phyloP scores from a whole-genome alignment of 1,284 basidiomycete genomes.

The Boletus mariae region DNA sequence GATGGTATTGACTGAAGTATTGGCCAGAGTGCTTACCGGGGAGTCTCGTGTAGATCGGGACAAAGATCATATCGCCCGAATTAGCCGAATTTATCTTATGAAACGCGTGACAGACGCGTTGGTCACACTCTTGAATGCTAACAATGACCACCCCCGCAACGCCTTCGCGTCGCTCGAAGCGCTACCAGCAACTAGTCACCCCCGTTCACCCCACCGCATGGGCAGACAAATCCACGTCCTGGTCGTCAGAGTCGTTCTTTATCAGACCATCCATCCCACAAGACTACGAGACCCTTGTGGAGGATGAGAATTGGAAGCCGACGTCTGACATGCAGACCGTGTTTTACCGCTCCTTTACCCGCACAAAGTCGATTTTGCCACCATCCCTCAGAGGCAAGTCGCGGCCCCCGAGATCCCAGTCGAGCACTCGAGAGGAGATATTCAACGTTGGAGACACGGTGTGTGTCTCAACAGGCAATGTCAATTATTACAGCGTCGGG shows the following conservation, averaged over 20 bases:
- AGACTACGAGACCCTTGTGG: slow-evolving; percentile 32
- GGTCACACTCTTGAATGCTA: slow-evolving; percentile 12
- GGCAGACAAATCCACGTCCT: slow-evolving; percentile 34
- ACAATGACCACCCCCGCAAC: slow-evolving; percentile 25
- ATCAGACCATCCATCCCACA: slow-evolving; percentile 35
- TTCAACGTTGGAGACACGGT: slow-evolving; percentile 64
- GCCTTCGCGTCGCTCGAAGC: slow-evolving; percentile 46
- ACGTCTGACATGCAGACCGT: slow-evolving; percentile 18
- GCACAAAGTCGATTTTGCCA: slow-evolving; percentile 17
- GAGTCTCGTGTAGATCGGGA: slow-evolving; percentile 1
- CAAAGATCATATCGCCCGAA: background rate
- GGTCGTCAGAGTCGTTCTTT: slow-evolving; percentile 41
- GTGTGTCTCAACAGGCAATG: slow-evolving; percentile 52
- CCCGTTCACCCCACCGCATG: slow-evolving; percentile 33
- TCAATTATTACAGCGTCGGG: slow-evolving; percentile 53
- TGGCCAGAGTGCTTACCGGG: slow-evolving; percentile 13
- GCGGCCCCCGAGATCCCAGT: slow-evolving; percentile 22
- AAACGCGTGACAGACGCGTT: slow-evolving; percentile 26
- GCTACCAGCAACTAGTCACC: slow-evolving; percentile 49
- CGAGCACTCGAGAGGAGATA: slow-evolving; percentile 28
- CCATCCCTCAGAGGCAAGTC: slow-evolving; percentile 24
- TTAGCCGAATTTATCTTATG: slow-evolving; percentile 1
- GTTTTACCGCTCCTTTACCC: slow-evolving; percentile 34
- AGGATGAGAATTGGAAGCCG: slow-evolving; percentile 33
- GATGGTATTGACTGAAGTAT: background rate